A percentile compares a stretch with the other conserved stretches of the same genome.
phyloP scores from a whole-genome alignment of 805 yeast species.

The Cyberlindnera sargentensis region DNA sequence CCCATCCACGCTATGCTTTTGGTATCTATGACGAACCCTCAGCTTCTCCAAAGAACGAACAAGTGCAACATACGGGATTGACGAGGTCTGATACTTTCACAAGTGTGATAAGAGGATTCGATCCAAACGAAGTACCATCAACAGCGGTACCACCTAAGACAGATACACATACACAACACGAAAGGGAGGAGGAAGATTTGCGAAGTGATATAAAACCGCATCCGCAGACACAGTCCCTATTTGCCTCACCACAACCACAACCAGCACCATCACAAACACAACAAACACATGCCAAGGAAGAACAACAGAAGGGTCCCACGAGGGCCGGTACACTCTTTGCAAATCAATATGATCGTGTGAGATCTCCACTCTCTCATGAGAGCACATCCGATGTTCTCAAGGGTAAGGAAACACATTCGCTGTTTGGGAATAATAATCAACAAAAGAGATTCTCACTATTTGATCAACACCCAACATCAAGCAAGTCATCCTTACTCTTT shows the following conservation, averaged over 20 bases:
- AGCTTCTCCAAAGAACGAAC: slow-evolving; percentile 1
- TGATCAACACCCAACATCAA: background rate
- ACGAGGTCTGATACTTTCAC: slow-evolving; percentile 22
- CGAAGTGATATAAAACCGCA: too few species aligned
- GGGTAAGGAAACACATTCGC: slow-evolving; percentile 4
- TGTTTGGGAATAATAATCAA: slow-evolving; percentile 3
- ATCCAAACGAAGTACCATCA: slow-evolving; percentile 6
- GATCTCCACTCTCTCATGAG: slow-evolving; percentile 22
- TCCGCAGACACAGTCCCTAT: too few species aligned
- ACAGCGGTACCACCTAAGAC: too few species aligned
- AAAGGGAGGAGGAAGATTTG: too few species aligned
- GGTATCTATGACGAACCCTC: slow-evolving; percentile 14
- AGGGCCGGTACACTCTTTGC: background rate
- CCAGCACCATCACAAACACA: background rate
- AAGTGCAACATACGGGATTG: slow-evolving; percentile 8
- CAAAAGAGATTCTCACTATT: slow-evolving; percentile 4
- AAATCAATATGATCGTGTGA: slow-evolving; percentile 10
- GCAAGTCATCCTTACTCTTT: slow-evolving; percentile 2
- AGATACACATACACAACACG: too few species aligned
- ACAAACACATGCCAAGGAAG: background rate
- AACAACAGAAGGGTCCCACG: slow-evolving; percentile 2
- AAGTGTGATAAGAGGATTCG: slow-evolving; percentile 23
- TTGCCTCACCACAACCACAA: background rate
- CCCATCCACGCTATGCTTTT: slow-evolving; percentile 25
- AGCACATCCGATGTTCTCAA: slow-evolving; percentile 9